Conservation (phyloP, 495 filamentous ascomycete genomes). For the Podospora didyma region DNA sequence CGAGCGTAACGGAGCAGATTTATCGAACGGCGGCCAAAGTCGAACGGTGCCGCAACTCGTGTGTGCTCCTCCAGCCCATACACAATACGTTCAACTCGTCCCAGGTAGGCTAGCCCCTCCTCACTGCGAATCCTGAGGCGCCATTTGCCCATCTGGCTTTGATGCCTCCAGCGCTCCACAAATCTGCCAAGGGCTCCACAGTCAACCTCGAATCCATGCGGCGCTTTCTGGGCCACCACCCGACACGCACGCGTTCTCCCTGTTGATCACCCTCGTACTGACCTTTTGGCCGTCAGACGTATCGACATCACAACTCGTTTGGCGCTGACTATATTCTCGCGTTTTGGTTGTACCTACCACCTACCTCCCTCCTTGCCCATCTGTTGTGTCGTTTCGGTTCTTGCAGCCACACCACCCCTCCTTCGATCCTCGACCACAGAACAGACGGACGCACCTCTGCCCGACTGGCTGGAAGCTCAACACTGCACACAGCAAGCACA, state of each 20-base stretch:
- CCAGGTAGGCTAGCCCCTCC: too few species aligned
- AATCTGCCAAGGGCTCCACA: conserved; percentile 27
- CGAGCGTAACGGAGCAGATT: too few species aligned
- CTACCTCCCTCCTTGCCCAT: neutral
- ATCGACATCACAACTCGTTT: conserved; percentile 6
- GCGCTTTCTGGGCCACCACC: conserved; percentile 16
- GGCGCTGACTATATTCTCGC: conserved; percentile 15
- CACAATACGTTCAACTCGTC: conserved; percentile 1
- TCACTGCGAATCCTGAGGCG: conserved; percentile 5
- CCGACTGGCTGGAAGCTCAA: conserved; percentile 20
- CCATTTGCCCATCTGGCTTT: conserved; percentile 8
- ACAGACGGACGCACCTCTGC: conserved; percentile 26
- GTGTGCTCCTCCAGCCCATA: conserved; percentile 6
- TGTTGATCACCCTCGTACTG: conserved; percentile 12
- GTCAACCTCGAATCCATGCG: conserved; percentile 26
- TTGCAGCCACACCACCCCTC: conserved; percentile 18
- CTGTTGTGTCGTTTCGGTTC: conserved; percentile 24
- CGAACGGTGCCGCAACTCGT: neutral
- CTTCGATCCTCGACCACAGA: conserved; percentile 13
- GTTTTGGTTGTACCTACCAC: conserved; percentile 18
- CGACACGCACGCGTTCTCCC: conserved; percentile 21
- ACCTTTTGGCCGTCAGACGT: conserved; percentile 16
- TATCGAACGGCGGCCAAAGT: too few species aligned
- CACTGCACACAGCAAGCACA: neutral
- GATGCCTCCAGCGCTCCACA: conserved; percentile 12